phyloP scores from a whole-genome alignment of 345 rosid genomes.

The Populus tremula region DNA sequence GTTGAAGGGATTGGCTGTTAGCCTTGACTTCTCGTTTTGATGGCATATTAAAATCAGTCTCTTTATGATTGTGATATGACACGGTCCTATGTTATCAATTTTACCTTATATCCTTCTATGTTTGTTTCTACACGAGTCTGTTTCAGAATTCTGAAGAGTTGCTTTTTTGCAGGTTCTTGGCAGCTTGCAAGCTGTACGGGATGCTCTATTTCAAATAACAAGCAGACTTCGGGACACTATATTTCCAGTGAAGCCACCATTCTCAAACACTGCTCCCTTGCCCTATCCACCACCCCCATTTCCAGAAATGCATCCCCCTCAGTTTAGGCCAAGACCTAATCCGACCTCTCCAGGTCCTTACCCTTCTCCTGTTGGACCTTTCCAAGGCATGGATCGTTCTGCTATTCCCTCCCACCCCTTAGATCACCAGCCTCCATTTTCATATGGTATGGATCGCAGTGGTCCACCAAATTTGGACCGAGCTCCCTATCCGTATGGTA shows the following conservation, averaged over 20 bases:
- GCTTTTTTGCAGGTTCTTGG: slow-evolving; percentile 59
- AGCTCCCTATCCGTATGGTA: slow-evolving; percentile 37
- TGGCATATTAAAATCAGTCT: too few relatives aligned
- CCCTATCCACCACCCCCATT: slow-evolving; percentile 57
- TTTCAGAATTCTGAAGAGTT: slow-evolving; percentile 10
- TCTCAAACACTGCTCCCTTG: slow-evolving; percentile 43
- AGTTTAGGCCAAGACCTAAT: slow-evolving; percentile 62
- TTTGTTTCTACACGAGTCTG: not conserved
- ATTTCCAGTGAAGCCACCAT: slow-evolving; percentile 52
- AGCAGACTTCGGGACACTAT: slow-evolving; percentile 63
- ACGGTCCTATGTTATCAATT: not conserved
- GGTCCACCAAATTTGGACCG: slow-evolving; percentile 37
- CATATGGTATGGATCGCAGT: slow-evolving; percentile 37
- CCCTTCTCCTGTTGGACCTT: slow-evolving; percentile 52
- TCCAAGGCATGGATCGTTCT: slow-evolving; percentile 48
- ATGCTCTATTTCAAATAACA: slow-evolving; percentile 73
- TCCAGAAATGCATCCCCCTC: slow-evolving; percentile 66
- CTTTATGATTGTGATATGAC: too few relatives aligned
- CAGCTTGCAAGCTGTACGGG: slow-evolving; percentile 62
- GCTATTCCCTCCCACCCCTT: slow-evolving; percentile 36
- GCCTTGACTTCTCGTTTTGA: too few relatives aligned
- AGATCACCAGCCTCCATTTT: slow-evolving; percentile 39
- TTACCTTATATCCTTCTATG: not conserved
- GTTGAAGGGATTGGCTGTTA: too few relatives aligned
- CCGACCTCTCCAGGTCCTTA: slow-evolving; percentile 56